Conservation (phyloP, 2,329 filamentous ascomycete species). For the Monilinia fructigena region DNA sequence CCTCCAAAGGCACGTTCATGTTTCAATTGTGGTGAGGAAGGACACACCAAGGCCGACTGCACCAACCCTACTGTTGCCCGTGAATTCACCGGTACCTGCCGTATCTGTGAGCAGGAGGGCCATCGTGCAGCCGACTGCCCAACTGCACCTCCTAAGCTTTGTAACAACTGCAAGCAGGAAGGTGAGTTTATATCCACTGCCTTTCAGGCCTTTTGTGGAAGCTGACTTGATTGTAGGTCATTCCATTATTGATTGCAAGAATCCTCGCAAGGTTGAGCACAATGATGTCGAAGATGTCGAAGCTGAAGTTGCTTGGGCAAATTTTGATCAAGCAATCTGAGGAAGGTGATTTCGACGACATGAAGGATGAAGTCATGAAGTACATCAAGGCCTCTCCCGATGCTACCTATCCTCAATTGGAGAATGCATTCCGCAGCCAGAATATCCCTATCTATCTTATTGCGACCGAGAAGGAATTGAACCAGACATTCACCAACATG, state of each 20-base stretch:
- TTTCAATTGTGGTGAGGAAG: constrained; percentile 61
- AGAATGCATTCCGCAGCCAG: constrained; percentile 57
- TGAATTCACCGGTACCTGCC: constrained; percentile 58
- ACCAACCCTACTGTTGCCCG: constrained; percentile 50
- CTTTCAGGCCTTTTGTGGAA: constrained; percentile 2
- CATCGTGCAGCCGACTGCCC: constrained; percentile 64
- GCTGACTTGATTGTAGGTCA: constrained; percentile 49
- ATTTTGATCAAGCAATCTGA: constrained; percentile 52
- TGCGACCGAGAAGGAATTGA: constrained; percentile 57
- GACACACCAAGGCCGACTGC: constrained; percentile 64
- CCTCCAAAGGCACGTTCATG: constrained; percentile 32
- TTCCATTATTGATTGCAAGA: constrained; percentile 54
- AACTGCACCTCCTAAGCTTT: constrained; percentile 53
- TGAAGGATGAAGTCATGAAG: constrained; percentile 57
- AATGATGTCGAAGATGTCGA: constrained; percentile 49
- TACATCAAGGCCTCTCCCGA: constrained; percentile 62
- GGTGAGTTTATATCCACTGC: constrained; percentile 45
- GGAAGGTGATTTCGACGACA: constrained; percentile 60
- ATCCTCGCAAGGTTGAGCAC: constrained; percentile 58
- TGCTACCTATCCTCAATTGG: constrained; percentile 59
- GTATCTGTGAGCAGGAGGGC: constrained; percentile 53
- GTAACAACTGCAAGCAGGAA: constrained; percentile 61
- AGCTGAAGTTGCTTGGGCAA: constrained; percentile 57
- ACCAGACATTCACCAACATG: constrained; percentile 64
- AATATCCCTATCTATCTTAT: constrained; percentile 60